Percentiles rank a stretch among this genome's conserved stretches.
Evolutionary conservation across 2,329 filamentous ascomycete species (phyloP).

Genomic region (Tolypocladium endophyticum): DNA sequence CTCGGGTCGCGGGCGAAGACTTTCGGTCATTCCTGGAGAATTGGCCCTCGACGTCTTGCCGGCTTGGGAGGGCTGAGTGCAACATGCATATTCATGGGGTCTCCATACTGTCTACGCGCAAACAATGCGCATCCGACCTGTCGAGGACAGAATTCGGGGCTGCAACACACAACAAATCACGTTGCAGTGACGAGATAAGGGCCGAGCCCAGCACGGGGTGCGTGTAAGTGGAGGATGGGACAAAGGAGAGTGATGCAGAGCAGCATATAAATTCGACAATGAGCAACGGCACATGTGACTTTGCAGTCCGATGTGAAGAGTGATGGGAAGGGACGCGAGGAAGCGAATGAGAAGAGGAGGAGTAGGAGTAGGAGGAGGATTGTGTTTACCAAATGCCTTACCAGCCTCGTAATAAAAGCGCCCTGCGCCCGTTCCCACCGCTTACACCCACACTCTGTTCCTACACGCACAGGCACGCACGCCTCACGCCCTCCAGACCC

Average conservation of each 20-base stretch:
- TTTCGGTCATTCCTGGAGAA: not conserved
- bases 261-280: not conserved
- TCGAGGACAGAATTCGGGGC: not conserved
- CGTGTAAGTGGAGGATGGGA: not conserved
- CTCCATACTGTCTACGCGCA: not conserved
- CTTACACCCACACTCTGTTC: not conserved
- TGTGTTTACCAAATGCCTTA: not conserved
- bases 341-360: not conserved
- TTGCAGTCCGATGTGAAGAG: not conserved
- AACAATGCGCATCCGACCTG: not conserved
- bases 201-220: too few relatives aligned
- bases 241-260: not conserved
- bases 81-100: not conserved
- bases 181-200: not conserved
- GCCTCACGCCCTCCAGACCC: not conserved
- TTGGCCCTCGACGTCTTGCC: not conserved
- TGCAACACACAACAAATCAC: not conserved
- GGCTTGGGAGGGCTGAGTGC: not conserved
- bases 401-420: not conserved
- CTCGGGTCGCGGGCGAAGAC: not conserved
- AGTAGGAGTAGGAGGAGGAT: not conserved
- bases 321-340: not conserved
- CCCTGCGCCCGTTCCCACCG: not conserved
- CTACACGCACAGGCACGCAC: not conserved
- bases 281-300: not conserved